Evolutionary conservation across 2,329 filamentous ascomycete species (phyloP).

Genomic region (Penicillium nordicum): DNA sequence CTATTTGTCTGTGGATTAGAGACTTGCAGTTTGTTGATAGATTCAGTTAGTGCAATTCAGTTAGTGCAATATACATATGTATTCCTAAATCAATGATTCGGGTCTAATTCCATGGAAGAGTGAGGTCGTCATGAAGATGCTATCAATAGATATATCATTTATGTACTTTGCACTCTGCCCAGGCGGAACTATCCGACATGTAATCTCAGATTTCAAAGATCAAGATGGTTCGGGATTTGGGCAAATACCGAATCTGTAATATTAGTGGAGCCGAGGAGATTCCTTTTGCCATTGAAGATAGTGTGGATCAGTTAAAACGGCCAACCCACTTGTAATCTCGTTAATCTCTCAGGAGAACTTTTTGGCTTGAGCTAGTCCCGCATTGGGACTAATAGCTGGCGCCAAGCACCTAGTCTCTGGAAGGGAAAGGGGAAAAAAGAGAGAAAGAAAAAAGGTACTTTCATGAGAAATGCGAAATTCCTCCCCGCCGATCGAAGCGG

Average conservation of each 20-base stretch:
- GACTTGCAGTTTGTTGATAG: neutral
- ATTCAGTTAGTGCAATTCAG: neutral
- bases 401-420: neutral
- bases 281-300: constrained; percentile 15
- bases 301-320: constrained; percentile 13
- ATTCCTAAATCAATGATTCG: neutral
- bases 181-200: neutral
- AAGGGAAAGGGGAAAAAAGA: neutral
- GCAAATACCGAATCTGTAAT: constrained; percentile 2
- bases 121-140: neutral
- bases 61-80: neutral
- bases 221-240: constrained; percentile 20
- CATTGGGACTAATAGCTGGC: constrained; percentile 1
- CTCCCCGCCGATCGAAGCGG: constrained; percentile 23
- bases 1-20: constrained; percentile 3
- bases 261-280: constrained; percentile 14
- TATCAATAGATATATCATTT: neutral
- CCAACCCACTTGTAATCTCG: constrained; percentile 10
- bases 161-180: neutral
- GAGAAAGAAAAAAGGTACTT: neutral
- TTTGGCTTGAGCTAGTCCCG: neutral
- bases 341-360: constrained; percentile 6
- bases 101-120: neutral
- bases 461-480: neutral
- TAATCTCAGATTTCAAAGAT: neutral